Base-by-base conservation (phyloP, 208 protist species). In the Wallacemonas sp. region DNA sequence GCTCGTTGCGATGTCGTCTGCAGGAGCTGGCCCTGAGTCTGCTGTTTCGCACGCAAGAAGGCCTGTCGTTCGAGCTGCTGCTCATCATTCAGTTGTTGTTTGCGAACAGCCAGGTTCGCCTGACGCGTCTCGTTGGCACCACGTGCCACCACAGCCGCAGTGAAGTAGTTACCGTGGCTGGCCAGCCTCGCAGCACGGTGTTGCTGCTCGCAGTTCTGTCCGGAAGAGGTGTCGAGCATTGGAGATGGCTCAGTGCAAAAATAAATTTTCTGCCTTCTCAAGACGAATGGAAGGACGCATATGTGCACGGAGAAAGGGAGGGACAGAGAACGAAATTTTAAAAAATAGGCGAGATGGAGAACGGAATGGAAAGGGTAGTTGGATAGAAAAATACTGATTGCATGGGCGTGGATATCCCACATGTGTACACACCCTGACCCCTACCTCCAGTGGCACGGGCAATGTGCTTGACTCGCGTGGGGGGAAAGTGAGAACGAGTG, bases 51-150 rank as follows among this genome's bases (percentile, higher is more conserved):
- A 18, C 78, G 68, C 20, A 76, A 61, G 72, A 91, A 82, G 2
- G 76, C 49, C 46, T 79, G 77, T 74, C 75, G 83, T 63, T 91
- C 72, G 14, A 70, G 45, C n/a, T 79, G 76, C 39, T 82, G 82
- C n/a, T 81, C 80, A 42, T 75, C 72, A 8, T 78, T 59, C 36
- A 91, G 59, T n/a, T 70, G 57, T 45, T 61, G 57, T n/a, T 57
- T 49, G 16, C 72, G 67, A 16, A 22, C 38, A 20, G 55, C n/a
- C 7, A 65, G 22, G 1, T 66, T 31, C 8, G 57, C 61, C 50
- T 72, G 28, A 5, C 71, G 50, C 26, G 16, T 48, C 16, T 57
- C 67, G 1, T 50, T 32, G 22, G 68, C 74, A 3, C 22, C 41
- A 31, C 77, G 50, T 22, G 74, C 61, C 18, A 67, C 64, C 20